phyloP scores from a whole-genome alignment of 768 basidiomycete genomes.

The Xerocomellus dryophilus region DNA sequence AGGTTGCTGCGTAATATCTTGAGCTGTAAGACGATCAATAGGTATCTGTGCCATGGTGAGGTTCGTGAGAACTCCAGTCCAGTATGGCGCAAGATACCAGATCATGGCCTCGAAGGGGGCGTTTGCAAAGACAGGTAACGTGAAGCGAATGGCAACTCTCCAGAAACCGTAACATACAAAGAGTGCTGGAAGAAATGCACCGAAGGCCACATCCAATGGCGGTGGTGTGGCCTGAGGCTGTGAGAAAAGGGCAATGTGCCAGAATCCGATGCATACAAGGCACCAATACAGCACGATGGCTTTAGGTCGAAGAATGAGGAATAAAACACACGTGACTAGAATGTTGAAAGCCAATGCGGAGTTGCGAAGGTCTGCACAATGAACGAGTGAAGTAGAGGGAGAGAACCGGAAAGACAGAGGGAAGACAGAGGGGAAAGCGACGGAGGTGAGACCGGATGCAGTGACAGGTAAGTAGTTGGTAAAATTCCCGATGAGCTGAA shows the following conservation, averaged over 20 bases:
- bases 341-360: slow-evolving; percentile 73
- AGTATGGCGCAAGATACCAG: slow-evolving; percentile 74
- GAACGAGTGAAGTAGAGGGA: slow-evolving; percentile 44
- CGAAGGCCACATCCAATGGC: slow-evolving; percentile 67
- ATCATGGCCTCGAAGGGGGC: slow-evolving; percentile 71
- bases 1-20: slow-evolving; percentile 60
- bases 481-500: slow-evolving; percentile 70
- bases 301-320: slow-evolving; percentile 69
- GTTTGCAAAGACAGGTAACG: slow-evolving; percentile 63
- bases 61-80: slow-evolving; percentile 76
- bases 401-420: slow-evolving; percentile 66
- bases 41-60: slow-evolving; percentile 70
- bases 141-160: slow-evolving; percentile 71
- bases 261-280: slow-evolving; percentile 80
- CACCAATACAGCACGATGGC: slow-evolving; percentile 70
- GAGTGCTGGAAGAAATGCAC: slow-evolving; percentile 70
- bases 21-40: slow-evolving; percentile 68
- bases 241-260: slow-evolving; percentile 80
- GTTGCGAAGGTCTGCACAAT: slow-evolving; percentile 70
- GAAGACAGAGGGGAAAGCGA: slow-evolving; percentile 73
- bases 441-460: slow-evolving; percentile 62
- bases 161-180: slow-evolving; percentile 81
- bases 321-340: slow-evolving; percentile 61
- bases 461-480: slow-evolving; percentile 60
- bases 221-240: slow-evolving; percentile 69